Conservation (phyloP, 2,329 filamentous ascomycete genomes). For the Colletotrichum orbiculare region DNA sequence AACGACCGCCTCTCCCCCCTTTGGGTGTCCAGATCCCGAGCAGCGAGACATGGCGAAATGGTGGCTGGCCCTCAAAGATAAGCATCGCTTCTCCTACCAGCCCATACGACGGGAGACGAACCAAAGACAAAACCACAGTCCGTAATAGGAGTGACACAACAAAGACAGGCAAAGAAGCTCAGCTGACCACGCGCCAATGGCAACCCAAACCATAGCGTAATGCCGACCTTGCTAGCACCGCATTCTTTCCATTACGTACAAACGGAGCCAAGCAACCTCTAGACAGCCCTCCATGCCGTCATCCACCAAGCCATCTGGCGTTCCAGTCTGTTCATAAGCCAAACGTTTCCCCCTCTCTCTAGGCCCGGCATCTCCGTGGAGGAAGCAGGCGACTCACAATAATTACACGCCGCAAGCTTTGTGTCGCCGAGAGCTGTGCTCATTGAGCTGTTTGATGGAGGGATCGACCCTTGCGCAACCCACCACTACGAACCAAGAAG, state of each 20-base stretch:
- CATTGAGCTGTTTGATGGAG: not conserved
- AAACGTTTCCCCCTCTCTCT: slow-evolving; percentile 17
- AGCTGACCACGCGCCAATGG: slow-evolving; percentile 23
- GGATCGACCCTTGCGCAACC: slow-evolving; percentile 12
- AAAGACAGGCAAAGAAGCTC: slow-evolving; percentile 23
- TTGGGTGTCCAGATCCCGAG: slow-evolving; percentile 4
- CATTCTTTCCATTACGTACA: slow-evolving; percentile 38
- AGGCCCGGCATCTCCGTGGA: slow-evolving; percentile 28
- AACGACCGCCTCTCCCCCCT: not conserved
- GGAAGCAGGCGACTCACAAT: not conserved
- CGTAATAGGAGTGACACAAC: slow-evolving; percentile 28
- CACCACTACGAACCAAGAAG: slow-evolving; percentile 10
- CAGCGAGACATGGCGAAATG: slow-evolving; percentile 14
- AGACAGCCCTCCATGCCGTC: slow-evolving; percentile 31
- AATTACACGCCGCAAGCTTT: not conserved
- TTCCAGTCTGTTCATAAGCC: slow-evolving; percentile 30
- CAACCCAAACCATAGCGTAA: slow-evolving; percentile 20
- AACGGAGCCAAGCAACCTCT: slow-evolving; percentile 26
- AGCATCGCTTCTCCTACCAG: not conserved
- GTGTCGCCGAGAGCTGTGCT: slow-evolving; percentile 8
- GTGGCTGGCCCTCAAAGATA: slow-evolving; percentile 15
- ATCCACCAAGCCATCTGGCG: slow-evolving; percentile 22
- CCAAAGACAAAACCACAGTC: not conserved
- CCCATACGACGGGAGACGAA: slow-evolving; percentile 3
- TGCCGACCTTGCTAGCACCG: slow-evolving; percentile 27